phyloP scores from a whole-genome alignment of 75 land plant genomes.

The Sequoia sempervirens region DNA sequence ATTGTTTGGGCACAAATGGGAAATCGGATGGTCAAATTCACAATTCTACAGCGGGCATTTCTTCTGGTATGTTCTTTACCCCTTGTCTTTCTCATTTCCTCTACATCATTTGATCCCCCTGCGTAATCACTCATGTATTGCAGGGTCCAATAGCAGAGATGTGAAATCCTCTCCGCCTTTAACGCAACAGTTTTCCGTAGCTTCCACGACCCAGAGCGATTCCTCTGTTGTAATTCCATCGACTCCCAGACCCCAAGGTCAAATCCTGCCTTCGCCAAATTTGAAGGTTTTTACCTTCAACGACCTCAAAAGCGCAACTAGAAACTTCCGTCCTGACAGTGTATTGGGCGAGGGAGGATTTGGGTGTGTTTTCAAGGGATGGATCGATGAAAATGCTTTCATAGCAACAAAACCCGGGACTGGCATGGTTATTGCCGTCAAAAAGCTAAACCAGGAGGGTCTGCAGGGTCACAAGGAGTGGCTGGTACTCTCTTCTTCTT shows the following conservation, averaged over 20 bases:
- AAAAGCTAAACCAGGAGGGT: conserved; percentile 54
- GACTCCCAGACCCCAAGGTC: conserved; percentile 49
- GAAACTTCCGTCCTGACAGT: conserved; percentile 67
- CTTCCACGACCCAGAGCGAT: background rate
- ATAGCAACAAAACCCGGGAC: conserved; percentile 55
- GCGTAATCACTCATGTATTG: background rate
- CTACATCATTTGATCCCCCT: background rate
- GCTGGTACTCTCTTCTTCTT: conserved; percentile 27
- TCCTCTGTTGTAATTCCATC: conserved; percentile 23
- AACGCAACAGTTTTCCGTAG: background rate
- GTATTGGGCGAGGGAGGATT: conserved; percentile 68
- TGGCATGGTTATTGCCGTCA: conserved; percentile 64
- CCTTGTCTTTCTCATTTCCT: background rate
- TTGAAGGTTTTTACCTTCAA: conserved; percentile 46
- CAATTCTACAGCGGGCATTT: background rate
- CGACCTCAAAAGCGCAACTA: conserved; percentile 52
- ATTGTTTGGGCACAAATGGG: background rate
- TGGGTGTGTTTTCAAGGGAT: conserved; percentile 71
- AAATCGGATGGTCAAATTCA: background rate
- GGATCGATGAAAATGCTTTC: conserved; percentile 60
- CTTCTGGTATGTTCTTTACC: background rate
- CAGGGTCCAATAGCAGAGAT: background rate
- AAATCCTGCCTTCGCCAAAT: conserved; percentile 48
- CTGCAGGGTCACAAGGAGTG: conserved; percentile 68
- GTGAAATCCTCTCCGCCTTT: background rate